Base-by-base conservation (phyloP, 2,329 filamentous ascomycete genomes). In the Cladosporium oxysporum region DNA sequence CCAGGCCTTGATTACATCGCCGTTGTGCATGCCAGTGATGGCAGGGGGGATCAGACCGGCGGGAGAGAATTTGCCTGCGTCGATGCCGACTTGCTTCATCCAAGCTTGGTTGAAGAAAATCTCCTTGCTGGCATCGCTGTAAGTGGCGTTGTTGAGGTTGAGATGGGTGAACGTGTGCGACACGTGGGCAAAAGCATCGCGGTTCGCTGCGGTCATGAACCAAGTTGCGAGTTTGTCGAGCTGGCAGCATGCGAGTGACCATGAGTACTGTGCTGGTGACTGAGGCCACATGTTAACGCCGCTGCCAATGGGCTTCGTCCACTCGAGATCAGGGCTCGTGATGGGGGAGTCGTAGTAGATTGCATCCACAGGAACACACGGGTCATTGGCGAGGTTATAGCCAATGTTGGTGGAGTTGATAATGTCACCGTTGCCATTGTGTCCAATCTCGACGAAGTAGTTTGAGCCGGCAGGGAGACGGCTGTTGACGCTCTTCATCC, bases 1-100 rank as follows among this genome's bases (percentile, higher is more conserved):
- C 85, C 85, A 89, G 7, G 85, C 87, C 62, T 77, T 76, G 57
- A 89, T 82, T 12, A 82, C 86, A 74, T 89, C 87, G n/a, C 84
- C 86, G 69, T 89, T 89, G 77, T 88, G 85, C 29, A 88, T 73
- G 58, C 87, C 87, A 1, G 87, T 89, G 67, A 89, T 89, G 41
- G 85, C 86, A 0, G 87, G 87, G 2, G 87, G 87, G 66, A 89
- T 86, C 62, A 89, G 80, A 33, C 86, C 86, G 47, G 82, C 80
- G 2, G 77, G 68, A 29, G 84, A 87, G 73, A 82, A 88, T 52
- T 79, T 78, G 16, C 82, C 81, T 26, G 75, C 68, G 65, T 79
- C 77, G 65, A 88, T 77, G 14, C 84, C 84, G 11, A 83, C 79
- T 70, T 86, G 82, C 67, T 81, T 79, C 50, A 88, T 73, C 85